phyloP scores from a whole-genome alignment of 306 rosid genomes.

The Pyrus pyrifolia region DNA sequence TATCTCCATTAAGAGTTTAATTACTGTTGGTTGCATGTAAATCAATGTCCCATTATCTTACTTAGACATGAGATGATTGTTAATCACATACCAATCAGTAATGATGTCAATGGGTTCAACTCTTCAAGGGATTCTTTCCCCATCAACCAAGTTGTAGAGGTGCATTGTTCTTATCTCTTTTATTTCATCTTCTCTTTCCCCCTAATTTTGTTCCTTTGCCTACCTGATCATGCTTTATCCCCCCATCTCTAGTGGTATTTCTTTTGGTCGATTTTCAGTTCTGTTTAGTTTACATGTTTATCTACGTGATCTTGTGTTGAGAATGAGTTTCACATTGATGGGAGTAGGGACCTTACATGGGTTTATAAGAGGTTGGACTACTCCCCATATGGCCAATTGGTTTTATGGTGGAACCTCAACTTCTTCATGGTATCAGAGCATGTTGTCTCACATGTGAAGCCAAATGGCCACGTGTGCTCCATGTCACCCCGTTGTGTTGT shows the following conservation, averaged over 20 bases:
- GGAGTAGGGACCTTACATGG: too few relatives aligned
- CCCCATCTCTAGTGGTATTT: neutral
- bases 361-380: too few relatives aligned
- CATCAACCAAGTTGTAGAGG: constrained; percentile 43
- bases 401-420: too few relatives aligned
- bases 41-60: neutral
- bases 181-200: neutral
- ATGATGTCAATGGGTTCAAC: constrained; percentile 24
- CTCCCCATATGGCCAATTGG: too few relatives aligned
- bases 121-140: constrained; percentile 45
- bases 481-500: too few relatives aligned
- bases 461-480: too few relatives aligned
- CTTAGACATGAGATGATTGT: neutral
- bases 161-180: neutral
- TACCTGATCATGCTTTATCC: neutral
- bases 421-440: too few relatives aligned
- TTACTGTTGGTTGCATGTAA: neutral
- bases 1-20: neutral
- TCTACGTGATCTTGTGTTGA: neutral
- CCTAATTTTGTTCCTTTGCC: neutral
- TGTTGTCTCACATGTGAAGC: too few relatives aligned
- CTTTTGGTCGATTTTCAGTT: neutral
- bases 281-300: neutral
- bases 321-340: too few relatives aligned
- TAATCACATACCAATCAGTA: constrained; percentile 18